Evolutionary conservation across 2,329 filamentous ascomycete species (phyloP).

Genomic region (Pestalotiopsis sp.): DNA sequence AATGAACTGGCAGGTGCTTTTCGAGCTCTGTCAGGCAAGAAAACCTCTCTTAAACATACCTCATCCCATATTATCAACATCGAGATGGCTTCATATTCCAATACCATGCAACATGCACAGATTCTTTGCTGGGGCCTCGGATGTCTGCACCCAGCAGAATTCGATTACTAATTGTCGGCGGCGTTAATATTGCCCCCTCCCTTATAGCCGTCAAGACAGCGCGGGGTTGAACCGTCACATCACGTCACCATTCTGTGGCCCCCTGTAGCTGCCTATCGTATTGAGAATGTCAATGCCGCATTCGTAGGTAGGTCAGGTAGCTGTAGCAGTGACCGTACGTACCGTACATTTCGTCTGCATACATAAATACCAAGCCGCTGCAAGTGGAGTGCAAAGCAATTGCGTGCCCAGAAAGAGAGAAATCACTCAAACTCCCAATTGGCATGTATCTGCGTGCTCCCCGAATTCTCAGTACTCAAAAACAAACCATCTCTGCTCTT

Average conservation of each 20-base stretch:
- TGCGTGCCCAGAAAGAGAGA: not conserved
- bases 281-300: not conserved
- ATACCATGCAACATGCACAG: not conserved
- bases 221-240: not conserved
- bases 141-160: not conserved
- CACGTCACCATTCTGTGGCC: not conserved
- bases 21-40: too few species aligned
- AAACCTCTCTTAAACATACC: too few species aligned
- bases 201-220: not conserved
- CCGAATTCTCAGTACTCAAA: not conserved
- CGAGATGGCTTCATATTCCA: not conserved
- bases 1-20: too few species aligned
- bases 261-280: constrained; percentile 1
- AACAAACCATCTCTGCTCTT: not conserved
- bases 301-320: not conserved
- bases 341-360: not conserved
- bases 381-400: not conserved
- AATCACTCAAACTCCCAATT: constrained; percentile 1
- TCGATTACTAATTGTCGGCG: not conserved
- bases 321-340: not conserved
- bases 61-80: not conserved
- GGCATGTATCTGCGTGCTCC: constrained; percentile 4
- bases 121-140: not conserved
- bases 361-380: not conserved
- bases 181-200: not conserved